Evolutionary conservation across 225 moss, liverwort and hornwort species (phyloP).

Genomic region (Pleurozium schreberi): DNA sequence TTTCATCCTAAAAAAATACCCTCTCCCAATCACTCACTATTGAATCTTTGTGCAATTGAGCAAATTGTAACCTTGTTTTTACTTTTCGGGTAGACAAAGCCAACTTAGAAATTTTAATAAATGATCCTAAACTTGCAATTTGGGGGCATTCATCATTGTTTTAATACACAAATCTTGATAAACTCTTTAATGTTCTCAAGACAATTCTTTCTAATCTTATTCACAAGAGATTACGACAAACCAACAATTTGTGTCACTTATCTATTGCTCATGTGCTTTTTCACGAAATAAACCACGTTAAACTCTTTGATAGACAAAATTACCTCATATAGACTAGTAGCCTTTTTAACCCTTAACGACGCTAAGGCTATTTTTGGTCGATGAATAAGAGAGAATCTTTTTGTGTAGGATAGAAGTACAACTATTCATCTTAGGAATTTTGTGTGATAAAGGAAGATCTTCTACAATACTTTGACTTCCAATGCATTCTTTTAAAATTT

Average conservation of each 20-base stretch:
- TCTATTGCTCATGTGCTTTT: background rate
- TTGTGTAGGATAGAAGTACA: too few species aligned
- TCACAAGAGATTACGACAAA: background rate
- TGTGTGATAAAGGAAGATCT: too few species aligned
- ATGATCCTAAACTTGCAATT: background rate
- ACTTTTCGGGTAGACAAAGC: background rate
- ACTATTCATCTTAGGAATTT: too few species aligned
- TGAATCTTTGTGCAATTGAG: background rate
- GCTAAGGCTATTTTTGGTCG: too few species aligned
- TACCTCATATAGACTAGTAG: too few species aligned
- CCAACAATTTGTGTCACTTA: rapidly evolving
- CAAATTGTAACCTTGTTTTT: background rate
- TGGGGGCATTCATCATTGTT: background rate
- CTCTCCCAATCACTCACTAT: background rate
- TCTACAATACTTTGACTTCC: too few species aligned
- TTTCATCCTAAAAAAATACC: background rate
- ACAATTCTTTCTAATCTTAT: background rate
- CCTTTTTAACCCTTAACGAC: too few species aligned
- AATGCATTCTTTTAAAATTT: too few species aligned
- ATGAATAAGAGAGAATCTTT: too few species aligned
- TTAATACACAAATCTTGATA: background rate
- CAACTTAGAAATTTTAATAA: background rate
- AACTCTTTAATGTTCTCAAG: background rate
- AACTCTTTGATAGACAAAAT: background rate
- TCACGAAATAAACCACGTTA: background rate